Base-by-base conservation (phyloP, 2,329 filamentous ascomycete species). In the Coniosporium tulheliwenetii region DNA sequence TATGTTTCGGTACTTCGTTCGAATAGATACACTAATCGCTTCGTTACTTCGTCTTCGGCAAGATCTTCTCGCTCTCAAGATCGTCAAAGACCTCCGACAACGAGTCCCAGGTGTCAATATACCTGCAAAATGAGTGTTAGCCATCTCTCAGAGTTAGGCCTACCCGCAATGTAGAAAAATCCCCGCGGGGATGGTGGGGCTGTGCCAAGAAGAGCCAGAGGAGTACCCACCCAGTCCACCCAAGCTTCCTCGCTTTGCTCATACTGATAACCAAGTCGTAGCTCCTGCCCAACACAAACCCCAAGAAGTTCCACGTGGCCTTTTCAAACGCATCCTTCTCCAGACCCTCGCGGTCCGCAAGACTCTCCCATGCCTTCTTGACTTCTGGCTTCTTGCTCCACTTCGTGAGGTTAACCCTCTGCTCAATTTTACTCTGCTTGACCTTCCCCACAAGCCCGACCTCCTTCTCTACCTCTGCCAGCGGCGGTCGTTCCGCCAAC, bases 241-340 rank as follows among this genome's bases (percentile, higher is more conserved):
- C 66, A 16, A 57, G 49, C 44, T 58, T 59, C 40, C 66, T 54
- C 5, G 66, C 66, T 50, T 69, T 69, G 38, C 54, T 66, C 59
- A 68, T 66, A 40, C 54, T 62, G 35, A 60, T 48, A 1, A 65
- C 58, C 5, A 62, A 37, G 47, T 61, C 56, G 42, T 58, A 67
- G 35, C 59, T 56, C 31, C 65, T 48, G 0, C 65, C 63, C 16
- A 69, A 48, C 2, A 62, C 59, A 46, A 67, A 64, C 5, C 56
- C 60, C 39, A 64, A 45, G 40, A 64, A 67, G 1, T 45, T 52
- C 63, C 64, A 69, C 0, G 65, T 68, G 1, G 62, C 65, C 42
- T 63, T 60, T 7, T 63, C 60, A 43, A 63, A 66, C 0, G 52
- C 57, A 12, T 55, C 50, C 39, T 62, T 52, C 4, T 63, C 53